Evolutionary conservation across 805 yeast genomes (phyloP), one percentile per base, ranked within the genome.

Genomic region (Hagleromyces aurorensis): DNA sequence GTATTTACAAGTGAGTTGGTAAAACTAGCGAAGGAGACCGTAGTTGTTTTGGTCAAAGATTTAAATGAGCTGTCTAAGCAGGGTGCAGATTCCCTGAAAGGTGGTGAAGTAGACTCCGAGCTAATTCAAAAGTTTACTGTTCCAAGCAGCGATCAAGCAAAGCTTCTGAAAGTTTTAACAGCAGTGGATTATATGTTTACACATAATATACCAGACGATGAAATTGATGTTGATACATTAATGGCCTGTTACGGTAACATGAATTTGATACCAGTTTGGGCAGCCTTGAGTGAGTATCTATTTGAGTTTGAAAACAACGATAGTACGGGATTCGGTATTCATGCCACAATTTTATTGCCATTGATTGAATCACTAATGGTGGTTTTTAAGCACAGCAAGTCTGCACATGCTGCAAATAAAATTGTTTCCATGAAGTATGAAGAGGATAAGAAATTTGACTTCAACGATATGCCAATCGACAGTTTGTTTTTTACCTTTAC

Each of bases 321-420:
- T 13, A 69, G 70, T 22, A 65, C 69, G 10, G 63, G 64, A 10
- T 58, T 78, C 40, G 61, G 71, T 13, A 74, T 75, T 25, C 72
- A 84, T 25, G 86, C 94, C 0, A 79, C 94, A 1, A 78, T 83
- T 1, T 58, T 87, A 14, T 62, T 89, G 14, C 96, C 97, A 0
- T 57, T 86, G 37, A 84, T 89, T 37, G 98, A 89, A 52, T 77
- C 95, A 0, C 64, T 91, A 33, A 85, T 91, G 94, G 94, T 89
- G 28, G 91, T 91, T n/a, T 86, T 95, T 58, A 87, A 87, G 48
- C 93, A 83, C 48, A 73, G 84, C 43, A 70, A 70, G 37, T 77
- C 31, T 8, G 26, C 37, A 74, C 22, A 70, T 67, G 33, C 77
- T 64, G 38, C 31, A 9, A 61, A 66, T 6, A 68, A 71, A 34